Evolutionary conservation across 2,329 filamentous ascomycete genomes (phyloP).

Genomic region (Aspergillus cejpii): DNA sequence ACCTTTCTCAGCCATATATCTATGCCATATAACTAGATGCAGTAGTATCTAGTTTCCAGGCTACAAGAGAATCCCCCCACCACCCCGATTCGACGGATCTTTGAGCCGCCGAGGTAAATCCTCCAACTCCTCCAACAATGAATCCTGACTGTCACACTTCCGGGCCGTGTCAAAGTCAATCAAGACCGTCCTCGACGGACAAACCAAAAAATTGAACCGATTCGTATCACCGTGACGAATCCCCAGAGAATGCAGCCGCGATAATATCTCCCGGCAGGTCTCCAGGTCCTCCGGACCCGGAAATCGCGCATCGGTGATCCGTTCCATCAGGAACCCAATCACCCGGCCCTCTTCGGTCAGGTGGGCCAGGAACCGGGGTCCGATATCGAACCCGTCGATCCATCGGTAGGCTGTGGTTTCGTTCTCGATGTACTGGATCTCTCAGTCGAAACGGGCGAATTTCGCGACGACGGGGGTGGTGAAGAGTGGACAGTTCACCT

Average conservation of each 20-base stretch:
- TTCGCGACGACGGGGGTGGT: slow-evolving; percentile 27
- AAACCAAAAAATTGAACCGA: slow-evolving; percentile 25
- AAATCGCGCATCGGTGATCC: slow-evolving; percentile 20
- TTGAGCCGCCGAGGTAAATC: slow-evolving; percentile 10
- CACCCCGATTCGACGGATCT: slow-evolving; percentile 13
- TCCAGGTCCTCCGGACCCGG: slow-evolving; percentile 19
- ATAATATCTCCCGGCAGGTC: slow-evolving; percentile 16
- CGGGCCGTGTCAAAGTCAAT: slow-evolving; percentile 27
- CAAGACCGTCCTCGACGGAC: slow-evolving; percentile 15
- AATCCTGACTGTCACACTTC: slow-evolving; percentile 18
- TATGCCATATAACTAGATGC: too few relatives aligned
- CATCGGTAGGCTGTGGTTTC: slow-evolving; percentile 37
- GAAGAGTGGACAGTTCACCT: slow-evolving; percentile 15
- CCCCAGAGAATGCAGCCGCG: slow-evolving; percentile 22
- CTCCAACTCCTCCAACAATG: slow-evolving; percentile 16
- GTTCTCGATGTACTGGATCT: slow-evolving; percentile 32
- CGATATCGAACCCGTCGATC: slow-evolving; percentile 32
- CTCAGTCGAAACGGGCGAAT: slow-evolving; percentile 36
- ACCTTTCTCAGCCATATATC: too few relatives aligned
- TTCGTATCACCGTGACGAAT: slow-evolving; percentile 26
- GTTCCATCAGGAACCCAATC: slow-evolving; percentile 38
- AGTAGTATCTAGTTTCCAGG: too few relatives aligned
- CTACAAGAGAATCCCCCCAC: slow-evolving; percentile 12
- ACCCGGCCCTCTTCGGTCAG: slow-evolving; percentile 35
- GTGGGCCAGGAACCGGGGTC: slow-evolving; percentile 37